A percentile compares a stretch with the other conserved stretches of the same genome.
These are phyloP conservation scores for Boeremia lycopersici DNA, from an alignment of 2,329 filamentous ascomycete genomes.

Conservation along the genomic window DNA sequence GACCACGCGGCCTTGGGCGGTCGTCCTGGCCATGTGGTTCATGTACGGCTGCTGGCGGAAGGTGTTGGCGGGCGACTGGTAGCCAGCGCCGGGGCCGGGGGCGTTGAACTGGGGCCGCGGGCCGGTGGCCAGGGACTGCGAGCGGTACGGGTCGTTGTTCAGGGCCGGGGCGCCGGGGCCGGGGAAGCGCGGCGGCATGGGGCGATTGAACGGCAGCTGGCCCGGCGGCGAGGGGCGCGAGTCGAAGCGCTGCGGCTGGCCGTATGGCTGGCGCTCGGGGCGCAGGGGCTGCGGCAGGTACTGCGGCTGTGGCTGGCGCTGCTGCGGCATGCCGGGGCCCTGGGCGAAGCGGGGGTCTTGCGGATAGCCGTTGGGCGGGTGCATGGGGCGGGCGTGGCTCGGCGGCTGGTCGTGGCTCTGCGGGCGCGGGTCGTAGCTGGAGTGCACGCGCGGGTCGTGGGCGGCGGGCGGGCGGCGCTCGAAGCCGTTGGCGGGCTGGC, in stretches of 20 bases:
- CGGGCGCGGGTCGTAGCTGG: constrained; percentile 34
- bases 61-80: constrained; percentile 69
- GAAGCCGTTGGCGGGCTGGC: constrained; percentile 54
- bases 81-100: constrained; percentile 31
- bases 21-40: constrained; percentile 73
- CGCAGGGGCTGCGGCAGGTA: constrained; percentile 66
- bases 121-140: constrained; percentile 85
- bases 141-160: constrained; percentile 85
- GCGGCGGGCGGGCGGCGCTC: constrained; percentile 41
- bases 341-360: constrained; percentile 43
- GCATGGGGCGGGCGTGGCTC: constrained; percentile 33
- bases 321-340: constrained; percentile 35
- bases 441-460: constrained; percentile 35
- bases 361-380: constrained; percentile 48
- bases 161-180: constrained; percentile 67
- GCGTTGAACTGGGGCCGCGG: constrained; percentile 76
- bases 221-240: constrained; percentile 58
- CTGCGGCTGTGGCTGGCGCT: constrained; percentile 58
- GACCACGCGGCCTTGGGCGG: constrained; percentile 87
- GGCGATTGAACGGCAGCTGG: constrained; percentile 60
- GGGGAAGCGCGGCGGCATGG: constrained; percentile 62
- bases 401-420: constrained; percentile 36
- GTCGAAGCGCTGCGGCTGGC: constrained; percentile 73
- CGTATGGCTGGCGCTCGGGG: constrained; percentile 72
- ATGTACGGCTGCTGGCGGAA: constrained; percentile 81